Evolutionary conservation across 2,329 filamentous ascomycete genomes (phyloP), one percentile per base, ranked within the genome.

Genomic region (Apiospora arundinis): DNA sequence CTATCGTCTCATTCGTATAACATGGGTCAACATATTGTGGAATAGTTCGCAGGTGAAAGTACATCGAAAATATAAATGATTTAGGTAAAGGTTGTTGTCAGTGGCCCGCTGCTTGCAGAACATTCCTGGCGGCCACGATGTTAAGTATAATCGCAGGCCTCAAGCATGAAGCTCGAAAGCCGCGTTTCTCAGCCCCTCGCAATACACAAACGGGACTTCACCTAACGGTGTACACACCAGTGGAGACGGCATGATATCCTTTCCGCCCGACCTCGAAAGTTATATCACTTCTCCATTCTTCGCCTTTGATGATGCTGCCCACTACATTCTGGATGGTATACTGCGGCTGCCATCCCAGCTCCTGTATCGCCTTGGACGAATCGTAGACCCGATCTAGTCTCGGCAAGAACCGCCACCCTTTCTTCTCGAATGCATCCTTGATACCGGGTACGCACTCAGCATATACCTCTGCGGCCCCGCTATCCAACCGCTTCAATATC

Each of bases 361-460:
- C 82, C n/a, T 74, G 70, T 7, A 84, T 75, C 1, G 83, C 83
- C 75, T 77, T 81, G 69, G 78, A 76, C 16, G 83, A 83, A 73
- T 86, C 84, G 71, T 86, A 86, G 18, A 86, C 84, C 0, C 85
- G 76, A 69, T 86, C 84, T 23, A 86, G 74, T 46, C 83, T 75
- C 21, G 71, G 67, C 25, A 85, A 73, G 44, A 82, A 82, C 16
- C 65, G 75, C 84, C 84, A 86, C 0, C 78, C 78, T 65, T 75
- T 76, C 4, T 72, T 70, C 6, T 69, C 71, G 65, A 85, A 83
- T 1, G 82, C 78, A 0, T 71, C 73, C 6, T 73, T 75, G n/a
- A 77, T 77, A 9, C 70, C 77, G 0, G 81, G 80, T 4, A 78
- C 76, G 0, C 75, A 72, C 6, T 65, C 67, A 16, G 70, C 65